Evolutionary conservation across 2,329 filamentous ascomycete genomes (phyloP), one percentile per base, ranked within the genome.

Genomic region (Elsinoe perseae): DNA sequence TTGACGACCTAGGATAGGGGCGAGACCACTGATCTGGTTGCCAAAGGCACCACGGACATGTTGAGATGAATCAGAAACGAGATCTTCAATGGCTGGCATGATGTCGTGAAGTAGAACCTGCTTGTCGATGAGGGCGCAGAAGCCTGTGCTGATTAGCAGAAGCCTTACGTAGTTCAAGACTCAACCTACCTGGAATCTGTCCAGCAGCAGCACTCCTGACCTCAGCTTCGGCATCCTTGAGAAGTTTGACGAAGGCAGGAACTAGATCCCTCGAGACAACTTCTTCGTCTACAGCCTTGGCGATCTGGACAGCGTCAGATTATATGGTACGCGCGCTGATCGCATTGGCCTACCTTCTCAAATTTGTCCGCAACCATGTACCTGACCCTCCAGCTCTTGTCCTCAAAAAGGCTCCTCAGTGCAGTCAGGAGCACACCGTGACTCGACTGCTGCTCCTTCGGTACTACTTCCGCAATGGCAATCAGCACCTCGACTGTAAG

Each of bases 351-450:
- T 68, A 89, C 89, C 86, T 97, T 96, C 74, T 98, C 93, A 68
- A 96, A 98, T 70, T 90, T 84, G 73, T 98, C 93, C 50, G 93
- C 93, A 65, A 98, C 93, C 93, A 98, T 98, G 74, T 97, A 98
- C 70, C 93, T 84, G 59, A 98, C 93, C 68, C 93, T 85, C 93
- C 93, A 98, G 76, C 93, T 97, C 82, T 97, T 98, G 72, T 98
- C 93, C 68, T 96, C 93, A 74, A 98, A 97, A 68, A 98, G 75
- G 74, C 83, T 95, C 66, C 93, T 86, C 67, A 98, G 76, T 44
- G 92, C 90, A 52, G 89, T 92, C 66, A 98, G 78, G 57, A 98
- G 77, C 57, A 97, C 89, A 54, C 92, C 93, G 68, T 97, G 92
- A 73, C 91, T 96, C 44, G 89, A 86, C 73, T 98, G 93, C 72